phyloP scores from a whole-genome alignment of 306 rosid genomes.

The Lithocarpus polystachyus region DNA sequence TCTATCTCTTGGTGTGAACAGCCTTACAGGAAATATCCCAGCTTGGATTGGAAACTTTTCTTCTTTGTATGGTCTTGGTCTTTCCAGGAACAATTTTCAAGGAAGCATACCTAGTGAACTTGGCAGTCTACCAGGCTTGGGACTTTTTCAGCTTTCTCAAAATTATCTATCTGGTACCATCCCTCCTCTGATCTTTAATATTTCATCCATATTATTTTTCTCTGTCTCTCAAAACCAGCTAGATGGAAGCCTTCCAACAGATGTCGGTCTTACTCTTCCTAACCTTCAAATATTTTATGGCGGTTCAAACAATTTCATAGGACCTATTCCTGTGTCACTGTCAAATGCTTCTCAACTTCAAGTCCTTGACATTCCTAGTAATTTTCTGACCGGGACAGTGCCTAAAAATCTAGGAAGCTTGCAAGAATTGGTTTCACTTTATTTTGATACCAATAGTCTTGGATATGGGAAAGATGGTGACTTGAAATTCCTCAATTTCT shows the following conservation, averaged over 20 bases:
- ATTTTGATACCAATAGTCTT: too few relatives aligned
- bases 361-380: constrained; percentile 30
- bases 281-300: too few relatives aligned
- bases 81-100: too few relatives aligned
- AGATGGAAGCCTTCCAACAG: too few relatives aligned
- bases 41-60: constrained; percentile 45
- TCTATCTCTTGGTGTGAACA: neutral
- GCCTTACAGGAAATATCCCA: constrained; percentile 37
- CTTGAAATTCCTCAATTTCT: too few relatives aligned
- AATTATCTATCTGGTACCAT: constrained; percentile 29
- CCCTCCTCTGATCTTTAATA: neutral
- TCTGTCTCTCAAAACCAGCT: too few relatives aligned
- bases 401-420: constrained; percentile 39
- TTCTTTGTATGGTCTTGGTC: too few relatives aligned
- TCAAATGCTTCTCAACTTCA: constrained; percentile 38
- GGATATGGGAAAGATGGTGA: too few relatives aligned
- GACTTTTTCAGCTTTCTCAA: constrained; percentile 10
- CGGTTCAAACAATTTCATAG: neutral
- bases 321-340: constrained; percentile 42
- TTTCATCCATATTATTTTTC: too few relatives aligned
- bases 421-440: neutral
- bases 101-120: neutral
- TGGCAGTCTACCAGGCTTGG: constrained; percentile 20
- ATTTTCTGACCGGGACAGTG: constrained; percentile 33
- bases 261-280: too few relatives aligned